These are phyloP conservation scores for Talaromyces sp. DNA, from an alignment of 2,329 filamentous ascomycete genomes.

Conservation along the genomic window DNA sequence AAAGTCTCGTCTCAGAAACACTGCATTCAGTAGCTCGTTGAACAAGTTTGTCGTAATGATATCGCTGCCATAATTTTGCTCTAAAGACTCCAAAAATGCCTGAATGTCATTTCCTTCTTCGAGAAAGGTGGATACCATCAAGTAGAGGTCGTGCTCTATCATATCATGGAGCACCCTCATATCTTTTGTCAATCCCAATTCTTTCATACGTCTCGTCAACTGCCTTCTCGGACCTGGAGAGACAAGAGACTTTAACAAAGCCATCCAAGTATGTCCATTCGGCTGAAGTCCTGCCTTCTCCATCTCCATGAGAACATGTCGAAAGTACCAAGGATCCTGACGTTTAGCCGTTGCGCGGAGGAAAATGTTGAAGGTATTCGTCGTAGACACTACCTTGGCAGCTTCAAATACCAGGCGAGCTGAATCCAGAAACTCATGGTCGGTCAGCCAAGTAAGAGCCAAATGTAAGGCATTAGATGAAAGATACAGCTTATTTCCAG, in stretches of 20 bases:
- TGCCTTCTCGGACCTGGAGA: slow-evolving; percentile 27
- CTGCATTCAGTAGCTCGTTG: slow-evolving; percentile 38
- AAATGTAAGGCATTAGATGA: slow-evolving; percentile 43
- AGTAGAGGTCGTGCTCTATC: slow-evolving; percentile 30
- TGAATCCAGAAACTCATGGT: slow-evolving; percentile 29
- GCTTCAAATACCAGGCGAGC: slow-evolving; percentile 34
- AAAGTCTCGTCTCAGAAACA: slow-evolving; percentile 26
- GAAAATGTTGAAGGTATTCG: slow-evolving; percentile 46
- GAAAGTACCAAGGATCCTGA: slow-evolving; percentile 40
- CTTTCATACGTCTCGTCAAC: slow-evolving; percentile 31
- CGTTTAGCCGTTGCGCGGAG: slow-evolving; percentile 36
- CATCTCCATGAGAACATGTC: slow-evolving; percentile 39
- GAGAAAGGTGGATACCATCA: slow-evolving; percentile 33
- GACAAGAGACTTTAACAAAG: slow-evolving; percentile 33
- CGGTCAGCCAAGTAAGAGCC: slow-evolving; percentile 38
- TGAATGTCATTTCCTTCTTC: slow-evolving; percentile 31
- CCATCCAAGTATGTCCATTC: slow-evolving; percentile 43
- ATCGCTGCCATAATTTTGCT: slow-evolving; percentile 31
- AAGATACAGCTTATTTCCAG: slow-evolving; percentile 28
- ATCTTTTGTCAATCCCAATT: slow-evolving; percentile 30
- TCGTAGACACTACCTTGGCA: slow-evolving; percentile 35
- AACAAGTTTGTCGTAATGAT: slow-evolving; percentile 38
- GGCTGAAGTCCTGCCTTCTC: slow-evolving; percentile 34
- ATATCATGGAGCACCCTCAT: slow-evolving; percentile 24
- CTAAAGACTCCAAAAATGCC: slow-evolving; percentile 38